These are phyloP conservation scores for Cyclotella sp. DNA, from an alignment of 108 stramenopile genomes.

Conservation along the genomic window DNA sequence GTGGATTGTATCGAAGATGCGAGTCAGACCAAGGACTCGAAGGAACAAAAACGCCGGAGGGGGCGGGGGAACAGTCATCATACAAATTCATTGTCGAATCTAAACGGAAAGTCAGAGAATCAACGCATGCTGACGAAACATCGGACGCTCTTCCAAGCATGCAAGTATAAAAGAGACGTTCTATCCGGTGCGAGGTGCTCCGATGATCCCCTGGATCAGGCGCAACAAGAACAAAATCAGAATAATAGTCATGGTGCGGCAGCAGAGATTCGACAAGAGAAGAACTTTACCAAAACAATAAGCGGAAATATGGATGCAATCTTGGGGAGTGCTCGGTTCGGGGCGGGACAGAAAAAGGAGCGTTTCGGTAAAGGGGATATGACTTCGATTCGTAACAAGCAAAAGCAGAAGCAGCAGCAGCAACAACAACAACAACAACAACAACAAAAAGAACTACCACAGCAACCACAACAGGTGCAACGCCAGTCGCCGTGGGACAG, in stretches of 20 bases:
- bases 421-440: neutral
- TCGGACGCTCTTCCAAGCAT: neutral
- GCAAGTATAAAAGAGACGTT: neutral
- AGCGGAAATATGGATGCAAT: neutral
- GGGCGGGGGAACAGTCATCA: neutral
- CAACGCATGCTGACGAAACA: neutral
- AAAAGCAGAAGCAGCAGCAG: neutral
- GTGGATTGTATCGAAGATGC: no score
- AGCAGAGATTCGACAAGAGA: neutral
- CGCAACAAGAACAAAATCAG: neutral
- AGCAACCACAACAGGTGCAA: neutral
- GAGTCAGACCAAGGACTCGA: neutral
- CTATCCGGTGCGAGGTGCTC: neutral
- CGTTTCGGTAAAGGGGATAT: neutral
- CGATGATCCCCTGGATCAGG: neutral
- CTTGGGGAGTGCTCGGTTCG: neutral
- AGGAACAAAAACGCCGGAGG: neutral
- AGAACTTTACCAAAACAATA: neutral
- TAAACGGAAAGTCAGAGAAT: neutral
- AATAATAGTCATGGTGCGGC: neutral
- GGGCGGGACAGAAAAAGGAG: neutral
- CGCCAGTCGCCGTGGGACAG: neutral
- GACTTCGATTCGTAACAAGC: constrained; percentile 5
- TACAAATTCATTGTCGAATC: neutral
- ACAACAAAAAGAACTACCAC: neutral